Percentiles rank a stretch among this genome's conserved stretches.
These are phyloP conservation scores for Linnemannia schmuckeri DNA, from an alignment of 192 early-diverging fungal species.

Conservation along the genomic window DNA sequence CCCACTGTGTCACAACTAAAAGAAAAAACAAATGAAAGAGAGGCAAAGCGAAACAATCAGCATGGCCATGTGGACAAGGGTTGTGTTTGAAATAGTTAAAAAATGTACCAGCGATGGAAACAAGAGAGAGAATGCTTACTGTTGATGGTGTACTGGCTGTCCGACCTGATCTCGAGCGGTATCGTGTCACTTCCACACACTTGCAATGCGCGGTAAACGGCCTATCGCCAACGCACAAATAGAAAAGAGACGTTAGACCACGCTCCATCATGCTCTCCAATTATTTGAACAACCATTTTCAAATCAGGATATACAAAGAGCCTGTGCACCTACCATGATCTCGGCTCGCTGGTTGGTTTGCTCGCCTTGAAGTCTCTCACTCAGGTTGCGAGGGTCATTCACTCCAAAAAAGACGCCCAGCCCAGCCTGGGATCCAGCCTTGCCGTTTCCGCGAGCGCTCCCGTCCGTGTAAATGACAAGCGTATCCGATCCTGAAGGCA, in stretches of 20 bases:
- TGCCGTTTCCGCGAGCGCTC: constrained; percentile 80
- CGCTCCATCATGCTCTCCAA: neutral
- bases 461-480: constrained; percentile 88
- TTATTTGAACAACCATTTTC: neutral
- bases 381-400: constrained; percentile 77
- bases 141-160: constrained; percentile 83
- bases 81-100: neutral
- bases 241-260: neutral
- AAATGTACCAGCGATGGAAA: neutral
- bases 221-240: constrained; percentile 42
- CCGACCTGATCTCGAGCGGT: constrained; percentile 75
- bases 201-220: constrained; percentile 68
- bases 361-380: constrained; percentile 62
- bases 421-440: constrained; percentile 74
- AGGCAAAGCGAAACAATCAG: neutral
- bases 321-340: constrained; percentile 58
- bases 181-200: constrained; percentile 45
- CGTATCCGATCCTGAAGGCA: constrained; percentile 14
- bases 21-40: neutral
- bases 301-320: neutral
- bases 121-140: constrained; percentile 43
- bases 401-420: constrained; percentile 88
- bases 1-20: constrained; percentile 76
- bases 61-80: neutral
- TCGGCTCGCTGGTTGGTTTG: constrained; percentile 87